Evolutionary conservation across 1,284 basidiomycete genomes (phyloP), one percentile per base, ranked within the genome.

Genomic region (Leccinum pachyderme): DNA sequence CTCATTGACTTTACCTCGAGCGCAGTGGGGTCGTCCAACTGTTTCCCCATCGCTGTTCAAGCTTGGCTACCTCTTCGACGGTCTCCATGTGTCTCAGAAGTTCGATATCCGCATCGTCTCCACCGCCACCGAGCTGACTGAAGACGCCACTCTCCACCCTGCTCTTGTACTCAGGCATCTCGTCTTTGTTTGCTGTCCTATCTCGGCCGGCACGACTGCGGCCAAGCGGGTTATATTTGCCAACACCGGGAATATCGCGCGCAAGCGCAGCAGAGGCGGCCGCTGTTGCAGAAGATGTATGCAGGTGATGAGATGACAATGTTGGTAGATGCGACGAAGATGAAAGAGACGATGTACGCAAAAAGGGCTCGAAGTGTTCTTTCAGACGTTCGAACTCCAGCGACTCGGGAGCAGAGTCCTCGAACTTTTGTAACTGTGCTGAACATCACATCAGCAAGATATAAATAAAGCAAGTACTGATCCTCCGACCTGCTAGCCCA

Each of bases 291-390:
- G 89, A 84, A 68, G 85, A 89, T 58, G 83, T 79, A 72, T 88
- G 86, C 72, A 81, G 73, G 72, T 83, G 82, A 75, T 86, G 84
- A 75, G 83, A 82, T 71, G 77, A 66, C 43, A 65, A 60, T 59
- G 69, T 58, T 54, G 70, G 71, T 56, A 73, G 73, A 71, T 80
- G 75, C 66, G 79, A 76, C 70, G 84, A 84, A 73, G 86, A 81
- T 65, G 86, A 82, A 69, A 82, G 76, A 57, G 82, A 79, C 59
- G 89, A 84, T 80, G 87, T 81, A 78, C 87, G 87, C 75, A 86
- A 77, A 77, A 92, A 89, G 53, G 90, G 88, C 70, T 97, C 95
- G 75, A 96, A 93, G 73, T 97, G 94, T 64, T 95, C 93, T 75
- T 95, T 95, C 65, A 98, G 73, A 56, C 86, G 83, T 64, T 98